Conservation (phyloP, 2,329 filamentous ascomycete species). For the Diaporthe vaccinii region DNA sequence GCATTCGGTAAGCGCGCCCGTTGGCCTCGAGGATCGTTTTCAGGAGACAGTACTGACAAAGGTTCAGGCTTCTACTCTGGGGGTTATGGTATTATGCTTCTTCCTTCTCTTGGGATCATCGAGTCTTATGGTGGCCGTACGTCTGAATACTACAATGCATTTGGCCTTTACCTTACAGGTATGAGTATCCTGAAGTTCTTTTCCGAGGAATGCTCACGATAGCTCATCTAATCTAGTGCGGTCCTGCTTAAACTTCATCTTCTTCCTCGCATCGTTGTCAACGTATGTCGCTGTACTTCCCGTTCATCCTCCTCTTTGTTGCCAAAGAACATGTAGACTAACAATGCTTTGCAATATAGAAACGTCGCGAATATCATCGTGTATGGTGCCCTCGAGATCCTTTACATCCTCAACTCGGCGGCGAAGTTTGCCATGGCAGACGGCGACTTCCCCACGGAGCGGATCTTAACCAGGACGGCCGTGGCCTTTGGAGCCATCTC, state of each 20-base stretch:
- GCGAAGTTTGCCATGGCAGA: background rate
- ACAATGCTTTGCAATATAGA: background rate
- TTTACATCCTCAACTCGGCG: background rate
- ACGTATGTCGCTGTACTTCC: background rate
- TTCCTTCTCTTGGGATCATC: background rate
- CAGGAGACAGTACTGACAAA: background rate
- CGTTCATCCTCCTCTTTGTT: no score
- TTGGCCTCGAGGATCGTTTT: background rate
- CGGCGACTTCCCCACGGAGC: background rate
- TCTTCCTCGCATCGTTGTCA: conserved; percentile 2
- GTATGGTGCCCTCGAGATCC: background rate
- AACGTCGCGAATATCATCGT: conserved; percentile 5
- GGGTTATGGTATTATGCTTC: conserved; percentile 8
- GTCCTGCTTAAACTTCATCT: background rate
- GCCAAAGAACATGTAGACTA: background rate
- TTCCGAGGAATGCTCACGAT: background rate
- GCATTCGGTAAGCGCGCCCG: background rate
- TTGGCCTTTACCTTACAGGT: conserved; percentile 10
- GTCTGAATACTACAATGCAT: conserved; percentile 17
- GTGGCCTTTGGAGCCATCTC: background rate
- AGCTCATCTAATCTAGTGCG: background rate
- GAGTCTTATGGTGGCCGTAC: conserved; percentile 10
- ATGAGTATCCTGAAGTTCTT: background rate
- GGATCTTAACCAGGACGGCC: background rate
- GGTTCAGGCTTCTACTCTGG: background rate